Conservation (phyloP, 192 early-diverging fungal genomes). For the Phycomyces blakesleeanus region DNA sequence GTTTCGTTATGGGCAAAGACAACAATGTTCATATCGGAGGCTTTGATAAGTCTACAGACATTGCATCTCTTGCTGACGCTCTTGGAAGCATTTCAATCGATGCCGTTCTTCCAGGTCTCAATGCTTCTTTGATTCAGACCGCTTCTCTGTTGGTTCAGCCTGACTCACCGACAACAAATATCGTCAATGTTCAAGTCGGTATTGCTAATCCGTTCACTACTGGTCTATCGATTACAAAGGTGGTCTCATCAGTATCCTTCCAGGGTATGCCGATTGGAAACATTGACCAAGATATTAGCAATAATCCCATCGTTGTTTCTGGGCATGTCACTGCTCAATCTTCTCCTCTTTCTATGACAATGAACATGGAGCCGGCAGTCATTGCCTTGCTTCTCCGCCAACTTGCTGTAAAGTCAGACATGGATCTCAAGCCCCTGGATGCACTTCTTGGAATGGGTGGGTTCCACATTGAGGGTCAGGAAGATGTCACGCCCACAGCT, state of each 20-base stretch:
- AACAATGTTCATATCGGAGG: constrained; percentile 40
- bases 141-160: constrained; percentile 39
- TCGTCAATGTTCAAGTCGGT: constrained; percentile 43
- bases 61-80: constrained; percentile 45
- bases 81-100: constrained; percentile 39
- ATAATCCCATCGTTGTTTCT: constrained; percentile 33
- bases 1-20: constrained; percentile 46
- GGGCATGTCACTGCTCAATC: constrained; percentile 40
- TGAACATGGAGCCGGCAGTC: constrained; percentile 50
- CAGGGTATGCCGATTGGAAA: constrained; percentile 39
- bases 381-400: constrained; percentile 44
- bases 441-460: constrained; percentile 43
- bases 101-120: constrained; percentile 47
- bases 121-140: constrained; percentile 38
- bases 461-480: constrained; percentile 31
- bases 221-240: constrained; percentile 42
- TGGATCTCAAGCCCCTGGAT: constrained; percentile 44
- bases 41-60: constrained; percentile 37
- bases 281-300: constrained; percentile 45
- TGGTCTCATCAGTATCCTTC: constrained; percentile 44
- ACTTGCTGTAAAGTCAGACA: constrained; percentile 39
- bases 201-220: constrained; percentile 56
- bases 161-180: constrained; percentile 38
- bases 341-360: constrained; percentile 32
- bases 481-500: constrained; percentile 18